A percentile compares a stretch with the other conserved stretches of the same genome.
Conservation (phyloP, 1,284 basidiomycete genomes). For the Termitomyces sp. region DNA sequence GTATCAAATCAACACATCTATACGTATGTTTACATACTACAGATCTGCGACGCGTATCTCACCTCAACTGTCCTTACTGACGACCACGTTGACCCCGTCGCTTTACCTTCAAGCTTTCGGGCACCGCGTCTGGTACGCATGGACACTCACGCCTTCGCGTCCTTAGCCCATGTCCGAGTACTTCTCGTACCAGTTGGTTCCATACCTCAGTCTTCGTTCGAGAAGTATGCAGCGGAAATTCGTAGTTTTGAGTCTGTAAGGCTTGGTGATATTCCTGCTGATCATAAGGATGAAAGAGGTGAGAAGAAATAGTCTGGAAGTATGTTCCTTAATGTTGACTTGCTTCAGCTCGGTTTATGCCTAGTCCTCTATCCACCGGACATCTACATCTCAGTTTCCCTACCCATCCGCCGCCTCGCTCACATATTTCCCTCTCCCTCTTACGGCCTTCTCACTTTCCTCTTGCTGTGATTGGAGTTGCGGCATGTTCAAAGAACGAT, state of each 20-base stretch:
- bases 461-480: constrained; percentile 74
- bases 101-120: constrained; percentile 2
- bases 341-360: constrained; percentile 70
- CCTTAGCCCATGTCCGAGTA: constrained; percentile 72
- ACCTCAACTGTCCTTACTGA: neutral
- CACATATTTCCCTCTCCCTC: constrained; percentile 54
- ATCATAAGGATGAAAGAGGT: constrained; percentile 76
- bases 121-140: constrained; percentile 31
- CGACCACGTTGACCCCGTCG: neutral
- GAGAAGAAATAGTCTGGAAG: constrained; percentile 17
- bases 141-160: constrained; percentile 70
- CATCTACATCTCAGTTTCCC: constrained; percentile 69
- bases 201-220: constrained; percentile 58
- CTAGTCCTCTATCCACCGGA: constrained; percentile 70
- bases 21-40: neutral
- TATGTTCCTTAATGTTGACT: constrained; percentile 9
- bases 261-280: constrained; percentile 74
- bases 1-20: neutral
- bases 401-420: constrained; percentile 60
- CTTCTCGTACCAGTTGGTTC: constrained; percentile 75
- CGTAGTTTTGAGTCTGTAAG: constrained; percentile 65
- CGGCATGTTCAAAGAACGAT: constrained; percentile 55
- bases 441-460: constrained; percentile 77
- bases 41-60: constrained; percentile 3
- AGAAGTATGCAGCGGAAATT: constrained; percentile 67